A percentile compares a stretch with the other conserved stretches of the same genome.
These are phyloP conservation scores for Hansfordia pulvinata DNA, from an alignment of 2,329 filamentous ascomycete species.

Conservation along the genomic window DNA sequence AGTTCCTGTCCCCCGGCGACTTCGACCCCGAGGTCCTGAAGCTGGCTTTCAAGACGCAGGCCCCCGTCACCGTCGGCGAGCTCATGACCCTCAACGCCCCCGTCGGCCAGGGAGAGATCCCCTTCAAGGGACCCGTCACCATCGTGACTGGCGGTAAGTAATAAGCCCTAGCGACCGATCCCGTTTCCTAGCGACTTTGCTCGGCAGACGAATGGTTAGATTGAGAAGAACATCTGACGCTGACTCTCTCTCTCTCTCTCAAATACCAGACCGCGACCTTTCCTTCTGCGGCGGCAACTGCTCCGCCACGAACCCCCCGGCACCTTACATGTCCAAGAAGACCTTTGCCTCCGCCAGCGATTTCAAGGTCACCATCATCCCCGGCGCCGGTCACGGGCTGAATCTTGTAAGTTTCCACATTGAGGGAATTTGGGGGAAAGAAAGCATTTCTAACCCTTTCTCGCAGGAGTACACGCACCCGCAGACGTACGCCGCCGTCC, in stretches of 20 bases:
- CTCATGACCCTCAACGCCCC: conserved; percentile 36
- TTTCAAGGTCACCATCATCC: conserved; percentile 41
- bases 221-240: too few species aligned
- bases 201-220: not conserved
- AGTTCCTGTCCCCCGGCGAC: conserved; percentile 35
- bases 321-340: conserved; percentile 26
- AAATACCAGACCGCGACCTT: conserved; percentile 26
- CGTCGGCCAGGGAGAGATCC: conserved; percentile 14
- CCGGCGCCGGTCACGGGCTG: conserved; percentile 34
- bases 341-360: conserved; percentile 28
- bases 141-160: conserved; percentile 41
- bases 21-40: conserved; percentile 41
- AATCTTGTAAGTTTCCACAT: conserved; percentile 26
- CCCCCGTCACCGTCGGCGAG: conserved; percentile 45
- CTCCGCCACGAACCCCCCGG: conserved; percentile 22
- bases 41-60: conserved; percentile 28
- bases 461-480: conserved; percentile 16
- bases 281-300: conserved; percentile 53
- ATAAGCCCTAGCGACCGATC: not conserved
- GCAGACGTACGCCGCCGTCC: conserved; percentile 19
- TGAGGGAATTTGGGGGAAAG: too few species aligned
- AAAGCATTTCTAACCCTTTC: too few species aligned
- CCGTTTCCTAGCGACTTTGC: not conserved
- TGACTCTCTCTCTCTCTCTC: not conserved
- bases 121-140: conserved; percentile 41